Base-by-base conservation (phyloP, 2,329 filamentous ascomycete genomes). In the Orbilia quercus region DNA sequence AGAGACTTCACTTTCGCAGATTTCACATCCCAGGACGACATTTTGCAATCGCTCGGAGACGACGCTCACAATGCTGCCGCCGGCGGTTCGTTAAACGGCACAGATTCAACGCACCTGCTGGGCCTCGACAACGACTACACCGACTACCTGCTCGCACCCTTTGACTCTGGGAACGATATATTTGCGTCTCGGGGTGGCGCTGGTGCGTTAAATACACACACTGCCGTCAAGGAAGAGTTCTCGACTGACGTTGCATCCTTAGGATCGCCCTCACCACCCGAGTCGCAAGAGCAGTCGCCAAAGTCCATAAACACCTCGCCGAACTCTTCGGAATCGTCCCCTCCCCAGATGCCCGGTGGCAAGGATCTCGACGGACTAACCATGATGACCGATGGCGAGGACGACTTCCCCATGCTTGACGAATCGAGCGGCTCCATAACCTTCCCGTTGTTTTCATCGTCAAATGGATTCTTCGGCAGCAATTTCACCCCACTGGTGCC, bases 1-100 rank as follows among this genome's bases (percentile, higher is more conserved):
- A 48, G 67, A 58, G 60, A 72, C 59, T 72, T 72, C 59, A 72
- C 54, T 31, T 72, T 72, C 55, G 67, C 67, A 50, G 67, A 72
- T 16, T 72, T 59, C 51, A 72, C 67, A 45, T 64, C 44, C 42
- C 67, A 72, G 53, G 67, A 72, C 53, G 67, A 72, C 28, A 48
- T 65, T 20, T 54, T 72, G 20, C 59, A 65, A 54, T 72, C 67
- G 36, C 44, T 72, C n/a, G 53, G 67, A 65, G 58, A 58, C 11
- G 67, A 72, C 42, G 53, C 45, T 31, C 67, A 72, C 51, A 72
- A 72, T 72, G 67, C 67, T 50, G 65, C 48, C 25, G 50, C 48
- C 44, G 50, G 16, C 11, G 31, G 22, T 25, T 64, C 67, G 67
- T 23, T 72, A 59, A 72, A 59, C 53, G 59, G 57, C 36, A 42